These are phyloP conservation scores for Komagataella phaffii DNA, from an alignment of 805 yeast species.

Conservation along the genomic window DNA sequence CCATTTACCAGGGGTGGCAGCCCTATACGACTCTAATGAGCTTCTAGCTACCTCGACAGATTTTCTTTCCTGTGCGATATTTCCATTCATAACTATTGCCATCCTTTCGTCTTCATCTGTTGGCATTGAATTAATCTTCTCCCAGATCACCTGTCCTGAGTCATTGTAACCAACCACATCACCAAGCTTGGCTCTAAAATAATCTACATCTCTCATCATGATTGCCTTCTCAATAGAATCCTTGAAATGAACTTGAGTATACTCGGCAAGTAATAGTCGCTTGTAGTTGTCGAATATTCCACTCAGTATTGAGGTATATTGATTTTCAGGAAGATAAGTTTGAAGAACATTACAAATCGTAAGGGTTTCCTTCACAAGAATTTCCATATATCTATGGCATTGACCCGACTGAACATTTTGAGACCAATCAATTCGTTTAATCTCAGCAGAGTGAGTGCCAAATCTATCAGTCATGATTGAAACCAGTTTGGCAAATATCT, in stretches of 20 bases:
- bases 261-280: slow-evolving; percentile 36
- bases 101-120: slow-evolving; percentile 34
- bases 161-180: slow-evolving; percentile 48
- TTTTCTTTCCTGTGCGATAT: slow-evolving; percentile 10
- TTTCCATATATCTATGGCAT: slow-evolving; percentile 52
- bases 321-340: slow-evolving; percentile 39
- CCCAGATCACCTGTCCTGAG: slow-evolving; percentile 51
- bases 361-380: slow-evolving; percentile 50
- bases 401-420: slow-evolving; percentile 26
- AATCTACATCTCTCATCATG: slow-evolving; percentile 46
- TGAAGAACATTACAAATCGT: slow-evolving; percentile 48
- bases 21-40: not conserved
- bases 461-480: slow-evolving; percentile 60
- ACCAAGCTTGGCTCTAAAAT: slow-evolving; percentile 45
- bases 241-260: slow-evolving; percentile 30
- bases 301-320: slow-evolving; percentile 29
- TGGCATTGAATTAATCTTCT: slow-evolving; percentile 36
- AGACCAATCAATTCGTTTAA: slow-evolving; percentile 37
- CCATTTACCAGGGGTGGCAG: not conserved
- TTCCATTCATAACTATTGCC: slow-evolving; percentile 31
- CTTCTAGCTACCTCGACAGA: not conserved
- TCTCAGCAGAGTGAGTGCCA: slow-evolving; percentile 30
- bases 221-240: slow-evolving; percentile 41
- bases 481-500: slow-evolving; percentile 50
- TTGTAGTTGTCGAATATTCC: slow-evolving; percentile 48